These are phyloP conservation scores for Daldinia caldariorum DNA, from an alignment of 495 filamentous ascomycete species.

Conservation along the genomic window DNA sequence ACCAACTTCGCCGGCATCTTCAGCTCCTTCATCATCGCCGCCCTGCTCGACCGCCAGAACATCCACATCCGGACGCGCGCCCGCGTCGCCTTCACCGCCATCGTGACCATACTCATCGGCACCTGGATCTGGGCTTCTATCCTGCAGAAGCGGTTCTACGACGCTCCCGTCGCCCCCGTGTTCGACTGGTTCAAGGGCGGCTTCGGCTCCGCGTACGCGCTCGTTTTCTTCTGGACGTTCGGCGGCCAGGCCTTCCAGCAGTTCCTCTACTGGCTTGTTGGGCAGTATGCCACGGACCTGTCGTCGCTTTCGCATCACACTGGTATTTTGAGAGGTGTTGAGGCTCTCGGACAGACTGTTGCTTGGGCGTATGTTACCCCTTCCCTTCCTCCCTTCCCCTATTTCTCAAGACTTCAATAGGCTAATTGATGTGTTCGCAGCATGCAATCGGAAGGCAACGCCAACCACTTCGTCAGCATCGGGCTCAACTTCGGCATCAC, in stretches of 20 bases:
- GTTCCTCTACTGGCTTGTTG: slow-evolving; percentile 49
- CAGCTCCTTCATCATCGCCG: slow-evolving; percentile 47
- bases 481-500: slow-evolving; percentile 50
- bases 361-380: slow-evolving; percentile 48
- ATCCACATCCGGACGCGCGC: slow-evolving; percentile 45
- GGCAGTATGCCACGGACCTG: slow-evolving; percentile 47
- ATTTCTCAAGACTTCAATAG: background rate
- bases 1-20: slow-evolving; percentile 50
- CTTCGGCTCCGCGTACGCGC: slow-evolving; percentile 44
- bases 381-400: background rate
- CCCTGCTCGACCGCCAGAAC: slow-evolving; percentile 43
- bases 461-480: slow-evolving; percentile 49
- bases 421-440: slow-evolving; percentile 28
- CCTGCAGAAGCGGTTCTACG: slow-evolving; percentile 46
- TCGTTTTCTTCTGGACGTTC: slow-evolving; percentile 52
- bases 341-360: slow-evolving; percentile 49
- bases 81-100: slow-evolving; percentile 40
- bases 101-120: slow-evolving; percentile 43
- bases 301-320: slow-evolving; percentile 45
- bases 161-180: slow-evolving; percentile 35
- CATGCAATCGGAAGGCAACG: slow-evolving; percentile 49
- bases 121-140: slow-evolving; percentile 50
- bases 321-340: slow-evolving; percentile 46
- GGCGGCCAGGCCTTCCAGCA: slow-evolving; percentile 50
- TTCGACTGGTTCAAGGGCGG: slow-evolving; percentile 49